Evolutionary conservation across 2,329 filamentous ascomycete species (phyloP), one percentile per base, ranked within the genome.

Genomic region (Arthroderma sp.): DNA sequence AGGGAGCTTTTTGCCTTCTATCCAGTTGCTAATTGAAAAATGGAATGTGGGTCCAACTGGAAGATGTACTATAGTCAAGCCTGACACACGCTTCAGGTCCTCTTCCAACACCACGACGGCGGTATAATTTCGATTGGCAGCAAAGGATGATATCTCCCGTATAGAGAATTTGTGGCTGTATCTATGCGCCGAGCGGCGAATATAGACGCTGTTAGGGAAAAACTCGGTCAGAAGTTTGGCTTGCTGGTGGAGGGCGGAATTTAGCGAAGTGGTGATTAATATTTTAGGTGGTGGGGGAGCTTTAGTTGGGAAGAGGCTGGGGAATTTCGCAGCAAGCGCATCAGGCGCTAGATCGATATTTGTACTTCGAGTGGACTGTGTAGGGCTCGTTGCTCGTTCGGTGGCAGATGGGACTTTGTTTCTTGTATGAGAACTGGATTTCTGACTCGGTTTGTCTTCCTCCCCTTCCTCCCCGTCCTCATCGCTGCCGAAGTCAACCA

Each of bases 131-230:
- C 89, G 81, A 66, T 91, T 89, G 13, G 82, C 72, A 37, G 91
- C 91, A 68, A 91, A 97, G 62, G 84, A 82, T 66, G 87, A 83
- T 63, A 98, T 97, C 71, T 98, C 93, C 54, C 87, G 82, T 23
- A 98, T 80, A 23, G 86, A 91, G 76, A 95, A 97, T 69, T 95
- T 94, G 78, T 96, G 84, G 7, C 84, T 82, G 71, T 91, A 89
- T 55, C 83, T 83, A 71, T 96, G 90, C 9, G 84, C 82, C 6
- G 87, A 90, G 59, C 93, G 86, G 1, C 84, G 88, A 64, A 98
- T 87, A 73, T 97, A 96, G 47, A 77, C 78, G 64, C 77, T 79
- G 70, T 86, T 85, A 58, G 93, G 91, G 74, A 97, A 94, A 60
- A 97, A 76, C 8, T 81, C 80, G 60, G 85, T 87, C 60, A 97